Base-by-base conservation (phyloP, 176 grass and related monocot species). In the Pontederia crassipes region DNA sequence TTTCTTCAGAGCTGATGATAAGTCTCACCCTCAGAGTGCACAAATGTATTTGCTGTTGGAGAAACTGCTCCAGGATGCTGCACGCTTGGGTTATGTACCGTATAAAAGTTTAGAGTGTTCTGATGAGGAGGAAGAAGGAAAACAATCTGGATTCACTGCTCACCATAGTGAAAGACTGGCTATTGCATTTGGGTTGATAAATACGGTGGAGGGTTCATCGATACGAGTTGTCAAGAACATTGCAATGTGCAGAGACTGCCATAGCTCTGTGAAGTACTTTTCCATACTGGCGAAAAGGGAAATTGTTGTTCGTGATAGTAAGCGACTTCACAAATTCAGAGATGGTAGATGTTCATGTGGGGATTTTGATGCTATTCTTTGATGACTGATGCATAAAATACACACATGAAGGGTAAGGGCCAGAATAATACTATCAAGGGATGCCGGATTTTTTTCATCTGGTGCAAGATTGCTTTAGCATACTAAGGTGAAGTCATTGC, bases 101-200 rank as follows among this genome's bases (percentile, higher is more conserved):
- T 95, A 95, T 69, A 80, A 89, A 66, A 77, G 62, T 57, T 71
- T 54, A 11, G 79, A 95, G n/a, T 29, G 75, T 45, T 78, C 73
- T 55, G 85, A 81, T 8, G 67, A 60, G 9, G 79, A 86, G 57
- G 85, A 89, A 4, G 71, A 83, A 1, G 73, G 78, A 49, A 86
- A 73, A 28, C 35, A 49, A 46, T 27, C 52, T 29, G 65, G 65
- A 66, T 80, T 77, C 32, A 26, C 72, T 59, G 75, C 57, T 62
- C 82, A 95, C 74, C 89, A 95, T 50, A 95, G 89, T 28, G 89
- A 95, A 73, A 83, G 80, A 67, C 66, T 95, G 64, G 89, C 89
- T 13, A 76, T 95, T 78, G 81, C 70, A 4, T 72, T 89, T 57
- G 85, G 85, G 20, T 65, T 95, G 79, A 81, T 95, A n/a, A 28